phyloP scores from a whole-genome alignment of 306 rosid species.

The Biancaea sappan region DNA sequence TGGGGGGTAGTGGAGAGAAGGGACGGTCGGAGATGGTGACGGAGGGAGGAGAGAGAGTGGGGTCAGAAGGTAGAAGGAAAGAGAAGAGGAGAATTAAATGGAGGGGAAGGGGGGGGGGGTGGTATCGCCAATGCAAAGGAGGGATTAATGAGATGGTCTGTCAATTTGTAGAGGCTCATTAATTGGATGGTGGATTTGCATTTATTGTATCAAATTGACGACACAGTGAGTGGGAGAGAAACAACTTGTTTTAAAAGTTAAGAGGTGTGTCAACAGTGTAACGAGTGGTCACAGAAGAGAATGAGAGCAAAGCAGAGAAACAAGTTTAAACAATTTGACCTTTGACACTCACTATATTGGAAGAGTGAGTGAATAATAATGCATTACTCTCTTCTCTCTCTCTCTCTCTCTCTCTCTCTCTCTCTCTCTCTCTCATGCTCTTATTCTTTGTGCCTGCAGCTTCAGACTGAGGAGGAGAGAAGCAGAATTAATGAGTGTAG shows the following conservation, averaged over 20 bases:
- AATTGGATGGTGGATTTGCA: slow-evolving; percentile 40
- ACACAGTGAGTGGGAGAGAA: neutral
- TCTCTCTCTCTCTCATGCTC: neutral
- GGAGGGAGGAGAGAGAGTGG: slow-evolving; percentile 6
- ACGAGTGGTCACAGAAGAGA: too few relatives aligned
- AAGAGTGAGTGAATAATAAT: too few relatives aligned
- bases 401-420: neutral
- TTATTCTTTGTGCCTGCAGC: neutral
- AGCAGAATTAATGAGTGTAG: neutral
- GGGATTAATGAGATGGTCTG: slow-evolving; percentile 46
- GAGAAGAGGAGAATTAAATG: slow-evolving; percentile 39
- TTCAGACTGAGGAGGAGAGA: neutral
- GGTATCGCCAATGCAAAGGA: neutral
- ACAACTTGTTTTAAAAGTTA: too few relatives aligned
- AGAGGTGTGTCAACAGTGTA: too few relatives aligned
- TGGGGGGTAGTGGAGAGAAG: neutral
- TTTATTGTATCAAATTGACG: slow-evolving; percentile 31
- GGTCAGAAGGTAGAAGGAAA: slow-evolving; percentile 26
- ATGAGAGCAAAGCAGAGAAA: neutral
- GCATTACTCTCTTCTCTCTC: neutral
- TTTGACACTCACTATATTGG: too few relatives aligned
- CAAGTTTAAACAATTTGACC: neutral
- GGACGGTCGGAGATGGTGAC: slow-evolving; percentile 49
- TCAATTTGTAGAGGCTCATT: slow-evolving; percentile 44
- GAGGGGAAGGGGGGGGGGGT: neutral